Conservation (phyloP, 352 stramenopile genomes). For the Globisporangium spinosum region DNA sequence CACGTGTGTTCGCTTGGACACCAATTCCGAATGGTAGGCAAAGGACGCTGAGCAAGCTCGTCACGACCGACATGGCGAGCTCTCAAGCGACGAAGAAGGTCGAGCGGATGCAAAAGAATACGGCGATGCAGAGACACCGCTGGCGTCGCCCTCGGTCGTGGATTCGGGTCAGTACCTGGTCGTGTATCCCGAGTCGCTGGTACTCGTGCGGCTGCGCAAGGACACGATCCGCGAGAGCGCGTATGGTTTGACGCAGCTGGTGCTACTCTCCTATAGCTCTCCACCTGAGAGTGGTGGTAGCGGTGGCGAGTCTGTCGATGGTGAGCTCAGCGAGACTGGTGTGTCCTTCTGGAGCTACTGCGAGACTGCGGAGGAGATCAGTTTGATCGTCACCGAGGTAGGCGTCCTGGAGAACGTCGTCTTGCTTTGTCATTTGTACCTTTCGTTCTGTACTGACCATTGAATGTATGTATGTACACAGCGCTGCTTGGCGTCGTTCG, state of each 20-base stretch:
- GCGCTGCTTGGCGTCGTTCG: constrained; percentile 61
- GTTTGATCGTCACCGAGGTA: constrained; percentile 72
- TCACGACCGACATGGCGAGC: constrained; percentile 4
- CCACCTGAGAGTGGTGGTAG: not conserved
- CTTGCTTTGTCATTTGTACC: not conserved
- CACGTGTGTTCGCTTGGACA: not conserved
- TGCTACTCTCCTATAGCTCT: constrained; percentile 45
- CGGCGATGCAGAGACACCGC: not conserved
- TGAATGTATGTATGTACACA: constrained; percentile 8
- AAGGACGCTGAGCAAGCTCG: constrained; percentile 46
- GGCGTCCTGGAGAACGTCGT: not conserved
- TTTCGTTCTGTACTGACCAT: not conserved
- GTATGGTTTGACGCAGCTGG: constrained; percentile 75
- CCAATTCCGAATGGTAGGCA: constrained; percentile 20
- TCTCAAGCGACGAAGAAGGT: not conserved
- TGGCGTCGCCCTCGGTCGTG: constrained; percentile 28
- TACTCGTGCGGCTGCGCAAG: constrained; percentile 75
- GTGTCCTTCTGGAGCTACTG: constrained; percentile 84
- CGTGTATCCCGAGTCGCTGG: constrained; percentile 73
- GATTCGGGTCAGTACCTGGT: constrained; percentile 75
- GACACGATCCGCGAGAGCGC: constrained; percentile 66
- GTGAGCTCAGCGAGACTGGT: constrained; percentile 8
- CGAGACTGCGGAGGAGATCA: constrained; percentile 82
- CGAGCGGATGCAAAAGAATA: not conserved
- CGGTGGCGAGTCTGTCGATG: not conserved